phyloP scores from a whole-genome alignment of 305 asterid genomes.

The Plantago lanceolata region DNA sequence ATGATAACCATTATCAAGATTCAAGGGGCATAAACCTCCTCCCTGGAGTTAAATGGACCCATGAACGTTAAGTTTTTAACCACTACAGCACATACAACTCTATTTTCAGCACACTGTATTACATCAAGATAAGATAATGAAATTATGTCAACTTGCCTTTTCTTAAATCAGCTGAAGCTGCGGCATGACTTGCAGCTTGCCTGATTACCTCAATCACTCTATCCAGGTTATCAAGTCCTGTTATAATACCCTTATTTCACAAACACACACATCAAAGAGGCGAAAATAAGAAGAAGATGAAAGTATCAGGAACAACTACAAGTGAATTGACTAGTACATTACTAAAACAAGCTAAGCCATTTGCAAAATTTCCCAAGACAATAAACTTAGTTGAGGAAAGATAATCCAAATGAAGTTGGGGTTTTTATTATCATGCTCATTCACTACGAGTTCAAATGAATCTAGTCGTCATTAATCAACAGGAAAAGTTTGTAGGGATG shows the following conservation, averaged over 20 bases:
- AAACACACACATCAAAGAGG: conserved; percentile 2
- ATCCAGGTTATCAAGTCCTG: conserved; percentile 88
- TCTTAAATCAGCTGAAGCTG: conserved; percentile 59
- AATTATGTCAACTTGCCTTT: conserved; percentile 43
- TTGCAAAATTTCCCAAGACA: not conserved
- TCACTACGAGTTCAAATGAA: not conserved
- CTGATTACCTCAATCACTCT: conserved; percentile 63
- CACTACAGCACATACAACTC: not conserved
- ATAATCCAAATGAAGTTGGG: not conserved
- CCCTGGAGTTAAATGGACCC: not conserved
- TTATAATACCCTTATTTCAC: conserved; percentile 66
- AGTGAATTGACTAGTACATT: conserved; percentile 11
- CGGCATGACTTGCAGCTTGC: conserved; percentile 66
- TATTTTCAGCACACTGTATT: not conserved
- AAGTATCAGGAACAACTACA: conserved; percentile 24
- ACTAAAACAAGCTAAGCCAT: not conserved
- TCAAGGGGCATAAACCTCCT: too few species aligned
- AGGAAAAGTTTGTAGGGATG: not conserved
- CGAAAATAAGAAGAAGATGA: conserved; percentile 22
- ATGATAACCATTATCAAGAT: too few species aligned
- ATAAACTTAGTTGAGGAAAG: not conserved
- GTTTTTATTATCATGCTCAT: not conserved
- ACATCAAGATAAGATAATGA: not conserved
- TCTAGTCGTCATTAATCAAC: not conserved
- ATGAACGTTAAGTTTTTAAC: not conserved